Evolutionary conservation across 441 rosid genomes (phyloP), one percentile per base, ranked within the genome.

Genomic region (Gossypium laxum): DNA sequence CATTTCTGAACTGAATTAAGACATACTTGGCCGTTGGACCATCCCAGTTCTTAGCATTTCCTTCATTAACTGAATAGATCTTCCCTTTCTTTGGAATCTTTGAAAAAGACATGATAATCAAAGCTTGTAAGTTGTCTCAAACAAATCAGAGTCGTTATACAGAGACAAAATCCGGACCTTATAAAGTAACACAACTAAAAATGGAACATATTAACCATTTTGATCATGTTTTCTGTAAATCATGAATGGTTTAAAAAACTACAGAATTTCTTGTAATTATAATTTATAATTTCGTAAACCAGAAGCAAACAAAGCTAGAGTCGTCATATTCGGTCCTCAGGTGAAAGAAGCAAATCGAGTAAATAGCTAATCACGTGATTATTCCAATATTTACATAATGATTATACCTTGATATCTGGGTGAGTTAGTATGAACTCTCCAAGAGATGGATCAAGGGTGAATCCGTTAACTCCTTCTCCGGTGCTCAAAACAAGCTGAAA

Each of bases 1-100:
- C 4, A 56, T 24, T 4, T 6, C 22, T 34, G 41, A 59, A 69
- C 56, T 22, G 26, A 38, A 71, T 64, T 48, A 75, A 48, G 51
- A 75, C 89, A 77, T 81, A 93, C 98, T 88, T 87, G 55, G 98
- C 79, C 14, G 98, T 94, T 72, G 97, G 96, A 80, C 82, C 84
- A 82, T 94, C 98, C 98, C 98, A 94, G 79, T 90, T 86, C 83
- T 77, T 90, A 2, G 98, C 93, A 88, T 94, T 94, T 76, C 98
- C 98, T 88, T 94, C 98, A 76, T 94, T 94, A 26, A 92, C 94
- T 0, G 98, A 94, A 80, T 94, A 94, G 62, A 94, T 94, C 83
- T 86, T 90, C 61, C 98, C 97, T 77, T 86, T 90, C 81, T 80
- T 86, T 7, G 98, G 98, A 78, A 90, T 91, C 97, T 93, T 70